These are phyloP conservation scores for Sphaerulina musiva DNA, from an alignment of 2,329 filamentous ascomycete genomes.

Conservation along the genomic window DNA sequence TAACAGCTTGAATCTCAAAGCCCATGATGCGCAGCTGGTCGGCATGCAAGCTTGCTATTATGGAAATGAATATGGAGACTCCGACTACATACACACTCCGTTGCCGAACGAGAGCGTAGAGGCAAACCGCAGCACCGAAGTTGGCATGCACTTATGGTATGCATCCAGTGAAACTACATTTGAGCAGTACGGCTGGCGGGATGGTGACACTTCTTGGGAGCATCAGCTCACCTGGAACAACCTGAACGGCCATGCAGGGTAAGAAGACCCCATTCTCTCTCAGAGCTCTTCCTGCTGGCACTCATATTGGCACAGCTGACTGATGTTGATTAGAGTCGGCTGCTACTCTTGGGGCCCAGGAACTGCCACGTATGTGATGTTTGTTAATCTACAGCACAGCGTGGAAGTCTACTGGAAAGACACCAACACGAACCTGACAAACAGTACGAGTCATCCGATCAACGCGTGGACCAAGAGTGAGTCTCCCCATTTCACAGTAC, in stretches of 20 bases:
- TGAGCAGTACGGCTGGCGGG: conserved; percentile 39
- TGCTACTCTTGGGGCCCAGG: conserved; percentile 20
- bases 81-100: conserved; percentile 37
- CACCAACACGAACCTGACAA: conserved; percentile 32
- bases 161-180: conserved; percentile 37
- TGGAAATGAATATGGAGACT: conserved; percentile 34
- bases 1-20: conserved; percentile 29
- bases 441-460: conserved; percentile 35
- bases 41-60: conserved; percentile 38
- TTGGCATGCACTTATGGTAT: conserved; percentile 44
- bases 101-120: conserved; percentile 26
- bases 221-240: conserved; percentile 34
- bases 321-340: conserved; percentile 20
- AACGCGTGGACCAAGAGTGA: conserved; percentile 35
- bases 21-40: conserved; percentile 30
- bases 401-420: conserved; percentile 44
- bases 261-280: too few relatives aligned
- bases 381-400: conserved; percentile 36
- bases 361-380: conserved; percentile 40
- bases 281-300: too few relatives aligned
- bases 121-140: conserved; percentile 26
- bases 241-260: conserved; percentile 37
- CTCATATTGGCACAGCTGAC: too few relatives aligned
- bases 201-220: conserved; percentile 35
- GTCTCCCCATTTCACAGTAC: background rate